Percentiles rank a stretch among this genome's conserved stretches.
Evolutionary conservation across 2,329 filamentous ascomycete genomes (phyloP).

Genomic region (Penicillium sp.): DNA sequence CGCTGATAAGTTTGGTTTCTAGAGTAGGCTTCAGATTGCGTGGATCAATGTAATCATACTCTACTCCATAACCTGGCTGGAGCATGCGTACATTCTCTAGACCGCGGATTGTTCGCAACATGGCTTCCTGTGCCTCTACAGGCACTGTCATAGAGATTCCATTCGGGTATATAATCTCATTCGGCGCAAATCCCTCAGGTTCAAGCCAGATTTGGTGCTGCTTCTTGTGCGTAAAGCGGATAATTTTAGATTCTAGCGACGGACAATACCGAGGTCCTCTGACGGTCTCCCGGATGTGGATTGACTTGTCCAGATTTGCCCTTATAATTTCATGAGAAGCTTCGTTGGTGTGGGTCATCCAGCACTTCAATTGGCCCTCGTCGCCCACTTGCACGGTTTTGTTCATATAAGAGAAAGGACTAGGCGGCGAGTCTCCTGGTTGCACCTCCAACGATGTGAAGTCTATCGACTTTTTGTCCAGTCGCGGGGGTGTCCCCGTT

Average conservation of each 20-base stretch:
- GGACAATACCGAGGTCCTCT: constrained; percentile 94
- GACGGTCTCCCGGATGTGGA: constrained; percentile 93
- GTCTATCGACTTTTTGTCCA: constrained; percentile 78
- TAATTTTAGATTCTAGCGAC: constrained; percentile 89
- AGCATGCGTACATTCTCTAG: constrained; percentile 88
- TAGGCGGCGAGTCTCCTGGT: constrained; percentile 76
- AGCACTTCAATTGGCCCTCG: constrained; percentile 77
- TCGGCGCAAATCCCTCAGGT: constrained; percentile 83
- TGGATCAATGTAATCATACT: constrained; percentile 98
- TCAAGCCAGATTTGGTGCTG: constrained; percentile 94
- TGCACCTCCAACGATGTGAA: constrained; percentile 69
- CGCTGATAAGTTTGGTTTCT: constrained; percentile 86
- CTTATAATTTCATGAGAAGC: constrained; percentile 78
- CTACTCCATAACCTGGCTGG: constrained; percentile 92
- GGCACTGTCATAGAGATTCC: constrained; percentile 97
- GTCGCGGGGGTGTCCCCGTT: constrained; percentile 87
- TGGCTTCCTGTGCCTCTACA: constrained; percentile 75
- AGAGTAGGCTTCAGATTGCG: constrained; percentile 81
- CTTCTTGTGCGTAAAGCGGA: constrained; percentile 76
- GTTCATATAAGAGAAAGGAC: constrained; percentile 89
- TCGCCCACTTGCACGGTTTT: constrained; percentile 64
- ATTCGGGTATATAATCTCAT: constrained; percentile 88
- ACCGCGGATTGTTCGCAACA: constrained; percentile 82
- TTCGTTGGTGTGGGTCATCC: constrained; percentile 82
- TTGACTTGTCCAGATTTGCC: constrained; percentile 87